A percentile compares a stretch with the other conserved stretches of the same genome.
Evolutionary conservation across 352 stramenopile species (phyloP).

Genomic region (Plasmopara muralis): DNA sequence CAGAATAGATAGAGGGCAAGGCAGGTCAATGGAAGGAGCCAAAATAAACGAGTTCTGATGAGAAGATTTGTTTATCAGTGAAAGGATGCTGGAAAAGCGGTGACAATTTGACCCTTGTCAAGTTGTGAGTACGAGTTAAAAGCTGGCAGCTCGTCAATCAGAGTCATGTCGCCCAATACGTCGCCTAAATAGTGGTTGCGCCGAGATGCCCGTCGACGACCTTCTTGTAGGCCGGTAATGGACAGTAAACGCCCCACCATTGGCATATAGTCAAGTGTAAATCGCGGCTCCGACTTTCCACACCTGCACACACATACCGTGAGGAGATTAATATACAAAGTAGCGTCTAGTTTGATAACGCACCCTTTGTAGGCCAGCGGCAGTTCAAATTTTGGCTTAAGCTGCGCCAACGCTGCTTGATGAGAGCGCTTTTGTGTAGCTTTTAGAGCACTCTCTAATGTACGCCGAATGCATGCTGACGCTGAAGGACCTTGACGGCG

Average conservation of each 20-base stretch:
- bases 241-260: slow-evolving; percentile 52
- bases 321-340: slow-evolving; percentile 9
- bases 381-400: slow-evolving; percentile 53
- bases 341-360: slow-evolving; percentile 3
- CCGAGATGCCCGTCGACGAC: slow-evolving; percentile 50
- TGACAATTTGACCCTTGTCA: slow-evolving; percentile 46
- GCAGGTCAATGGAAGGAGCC: slow-evolving; percentile 19
- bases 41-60: slow-evolving; percentile 24
- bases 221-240: slow-evolving; percentile 46
- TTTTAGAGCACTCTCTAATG: slow-evolving; percentile 25
- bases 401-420: slow-evolving; percentile 18
- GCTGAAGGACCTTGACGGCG: slow-evolving; percentile 14
- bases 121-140: slow-evolving; percentile 36
- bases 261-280: slow-evolving; percentile 65
- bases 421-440: slow-evolving; percentile 15
- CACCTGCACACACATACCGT: slow-evolving; percentile 20
- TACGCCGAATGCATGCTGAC: slow-evolving; percentile 27
- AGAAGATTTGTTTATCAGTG: slow-evolving; percentile 24
- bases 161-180: slow-evolving; percentile 59
- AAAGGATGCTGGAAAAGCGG: slow-evolving; percentile 33
- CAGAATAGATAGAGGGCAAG: slow-evolving; percentile 40
- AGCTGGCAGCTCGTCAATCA: slow-evolving; percentile 54
- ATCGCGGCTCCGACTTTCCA: slow-evolving; percentile 29
- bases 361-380: slow-evolving; percentile 37
- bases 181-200: slow-evolving; percentile 75